Conservation (phyloP, 345 rosid species). For the Arabidopsis suecica region DNA sequence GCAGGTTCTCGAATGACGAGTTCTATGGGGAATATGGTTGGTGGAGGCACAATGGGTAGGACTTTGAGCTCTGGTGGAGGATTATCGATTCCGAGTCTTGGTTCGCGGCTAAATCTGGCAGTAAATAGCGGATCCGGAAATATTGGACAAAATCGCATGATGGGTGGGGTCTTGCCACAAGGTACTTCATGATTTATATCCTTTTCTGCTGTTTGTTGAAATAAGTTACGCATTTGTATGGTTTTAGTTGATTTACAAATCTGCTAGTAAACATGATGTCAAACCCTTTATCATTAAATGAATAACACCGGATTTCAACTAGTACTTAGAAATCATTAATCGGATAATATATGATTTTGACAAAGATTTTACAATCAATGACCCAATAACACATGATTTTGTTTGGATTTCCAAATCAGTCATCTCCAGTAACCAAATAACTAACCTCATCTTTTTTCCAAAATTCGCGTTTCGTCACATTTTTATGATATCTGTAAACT, state of each 20-base stretch:
- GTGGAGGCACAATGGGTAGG: slow-evolving; percentile 86
- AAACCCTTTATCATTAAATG: background rate
- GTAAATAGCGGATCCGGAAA: slow-evolving; percentile 83
- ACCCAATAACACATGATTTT: background rate
- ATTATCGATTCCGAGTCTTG: slow-evolving; percentile 75
- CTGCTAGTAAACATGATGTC: background rate
- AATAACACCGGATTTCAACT: background rate
- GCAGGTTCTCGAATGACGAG: slow-evolving; percentile 79
- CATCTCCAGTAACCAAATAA: background rate
- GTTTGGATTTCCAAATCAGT: background rate
- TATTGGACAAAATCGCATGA: slow-evolving; percentile 82
- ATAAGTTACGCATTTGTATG: slow-evolving; percentile 13
- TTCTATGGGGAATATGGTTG: slow-evolving; percentile 90
- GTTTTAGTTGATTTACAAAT: background rate
- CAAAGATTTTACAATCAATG: background rate
- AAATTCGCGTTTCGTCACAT: background rate
- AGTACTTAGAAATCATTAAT: background rate
- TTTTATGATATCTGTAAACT: slow-evolving; percentile 8
- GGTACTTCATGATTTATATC: slow-evolving; percentile 53
- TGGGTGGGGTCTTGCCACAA: slow-evolving; percentile 85
- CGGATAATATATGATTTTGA: background rate
- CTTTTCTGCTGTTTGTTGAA: background rate
- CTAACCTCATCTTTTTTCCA: background rate
- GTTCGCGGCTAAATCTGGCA: slow-evolving; percentile 75
- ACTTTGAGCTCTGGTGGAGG: slow-evolving; percentile 82